Conservation (phyloP, 2,329 filamentous ascomycete species). For the Verticillium longisporum region DNA sequence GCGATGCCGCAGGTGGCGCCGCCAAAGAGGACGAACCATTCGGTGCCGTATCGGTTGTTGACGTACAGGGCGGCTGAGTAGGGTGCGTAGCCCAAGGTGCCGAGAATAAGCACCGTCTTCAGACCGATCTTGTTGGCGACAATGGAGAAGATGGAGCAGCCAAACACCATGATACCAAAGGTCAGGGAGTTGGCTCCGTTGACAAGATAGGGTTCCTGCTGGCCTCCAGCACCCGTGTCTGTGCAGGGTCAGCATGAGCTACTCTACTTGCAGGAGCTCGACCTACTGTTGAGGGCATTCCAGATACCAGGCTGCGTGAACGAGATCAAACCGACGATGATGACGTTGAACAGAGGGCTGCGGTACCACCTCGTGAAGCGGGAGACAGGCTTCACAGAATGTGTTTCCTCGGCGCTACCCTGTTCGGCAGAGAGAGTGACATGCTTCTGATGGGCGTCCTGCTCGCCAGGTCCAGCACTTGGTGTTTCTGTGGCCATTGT, state of each 20-base stretch:
- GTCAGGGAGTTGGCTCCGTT: constrained; percentile 66
- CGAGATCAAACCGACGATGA: constrained; percentile 33
- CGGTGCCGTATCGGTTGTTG: constrained; percentile 34
- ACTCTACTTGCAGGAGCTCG: background rate
- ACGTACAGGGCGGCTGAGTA: constrained; percentile 35
- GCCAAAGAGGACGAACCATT: constrained; percentile 36
- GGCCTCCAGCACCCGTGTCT: constrained; percentile 55
- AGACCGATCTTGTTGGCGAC: constrained; percentile 28
- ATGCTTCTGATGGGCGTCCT: background rate
- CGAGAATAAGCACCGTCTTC: constrained; percentile 30
- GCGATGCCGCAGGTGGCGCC: constrained; percentile 32
- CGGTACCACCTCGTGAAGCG: constrained; percentile 29
- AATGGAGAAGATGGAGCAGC: constrained; percentile 30
- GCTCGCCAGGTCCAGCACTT: background rate
- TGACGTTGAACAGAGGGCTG: constrained; percentile 38
- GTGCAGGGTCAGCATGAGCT: background rate
- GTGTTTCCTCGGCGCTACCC: background rate
- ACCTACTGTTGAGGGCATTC: constrained; percentile 35
- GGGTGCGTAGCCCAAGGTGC: constrained; percentile 33
- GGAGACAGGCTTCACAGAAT: constrained; percentile 16
- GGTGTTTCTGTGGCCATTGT: background rate
- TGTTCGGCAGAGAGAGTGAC: background rate
- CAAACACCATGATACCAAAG: constrained; percentile 47
- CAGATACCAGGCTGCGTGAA: constrained; percentile 41
- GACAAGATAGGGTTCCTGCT: constrained; percentile 57